These are phyloP conservation scores for Eutrema yunnanense DNA, from an alignment of 345 rosid species.

Conservation along the genomic window DNA sequence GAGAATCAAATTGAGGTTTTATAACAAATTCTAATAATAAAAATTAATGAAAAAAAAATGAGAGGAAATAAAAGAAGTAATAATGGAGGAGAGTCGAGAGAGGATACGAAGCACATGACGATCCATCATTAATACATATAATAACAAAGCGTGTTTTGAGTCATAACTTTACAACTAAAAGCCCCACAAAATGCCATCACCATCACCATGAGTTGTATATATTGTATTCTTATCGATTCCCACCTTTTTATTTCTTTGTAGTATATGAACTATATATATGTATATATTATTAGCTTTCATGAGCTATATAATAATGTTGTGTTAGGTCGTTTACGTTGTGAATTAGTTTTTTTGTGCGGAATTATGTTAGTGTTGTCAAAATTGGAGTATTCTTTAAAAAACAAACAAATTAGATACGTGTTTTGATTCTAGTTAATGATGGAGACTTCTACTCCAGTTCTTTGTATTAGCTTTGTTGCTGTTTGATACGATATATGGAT, in stretches of 20 bases:
- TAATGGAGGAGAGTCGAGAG: conserved; percentile 27
- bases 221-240: conserved; percentile 20
- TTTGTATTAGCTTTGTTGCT: not conserved
- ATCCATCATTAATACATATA: conserved; percentile 27
- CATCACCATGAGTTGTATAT: conserved; percentile 34
- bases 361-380: not conserved
- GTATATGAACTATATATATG: not conserved
- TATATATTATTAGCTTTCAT: conserved; percentile 15
- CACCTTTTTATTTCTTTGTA: conserved; percentile 27
- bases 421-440: not conserved
- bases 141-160: conserved; percentile 35
- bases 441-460: not conserved
- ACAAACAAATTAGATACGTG: not conserved
- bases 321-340: conserved; percentile 10
- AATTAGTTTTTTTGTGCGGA: conserved; percentile 7
- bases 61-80: conserved; percentile 20
- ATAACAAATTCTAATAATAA: not conserved
- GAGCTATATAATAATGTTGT: conserved; percentile 11
- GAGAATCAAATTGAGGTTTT: too few relatives aligned
- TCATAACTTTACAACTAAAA: conserved; percentile 42
- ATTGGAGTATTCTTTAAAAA: not conserved
- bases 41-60: not conserved
- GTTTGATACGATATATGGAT: too few relatives aligned
- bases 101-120: conserved; percentile 41
- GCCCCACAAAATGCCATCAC: conserved; percentile 24